Base-by-base conservation (phyloP, 2,329 filamentous ascomycete species). In the Ophiocordyceps sinensis region DNA sequence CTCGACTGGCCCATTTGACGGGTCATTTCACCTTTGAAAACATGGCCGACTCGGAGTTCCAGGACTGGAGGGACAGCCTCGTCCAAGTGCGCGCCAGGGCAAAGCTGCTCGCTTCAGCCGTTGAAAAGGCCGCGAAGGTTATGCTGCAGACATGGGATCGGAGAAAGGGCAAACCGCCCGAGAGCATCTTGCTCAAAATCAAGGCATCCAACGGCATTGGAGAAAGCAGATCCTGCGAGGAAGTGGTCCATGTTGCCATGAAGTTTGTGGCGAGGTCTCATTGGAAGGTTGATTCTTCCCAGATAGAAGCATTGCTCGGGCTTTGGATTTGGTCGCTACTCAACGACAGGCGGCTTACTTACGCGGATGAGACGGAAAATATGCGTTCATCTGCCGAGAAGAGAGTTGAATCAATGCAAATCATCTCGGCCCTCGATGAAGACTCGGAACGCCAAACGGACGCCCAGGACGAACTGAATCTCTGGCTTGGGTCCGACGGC, bases 261-360 rank as follows among this genome's bases (percentile, higher is more conserved):
- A 4, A n/a, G 30, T 13, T 31, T n/a, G n/a, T 31, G 30, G 30
- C 30, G 2, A 15, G 11, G 5, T 17, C 14, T 4, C 29, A 15
- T 21, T 49, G 48, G 49, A 38, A 13, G 10, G 34, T 44, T 4
- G 45, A 51, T 12, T 36, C 47, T 19, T 40, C 44, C 9, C 38
- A 41, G n/a, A n/a, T 51, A 19, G 49, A 52, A 26, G 43, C 49
- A 14, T 39, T 50, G 6, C 36, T 52, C 5, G 42, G 49, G 2
- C 41, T 47, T 9, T 49, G 49, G 43, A 7, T 49, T 28, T 52
- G 47, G 47, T 42, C 41, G 10, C 19, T 49, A 10, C 21, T 41
- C 10, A 36, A 13, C 21, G 41, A 44, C 9, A 8, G 37, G 9
- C 7, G 32, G 11, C 9, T 28, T 3, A 9, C 17, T 19, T 10